Percentiles rank a stretch among this genome's conserved stretches.
Conservation (phyloP, 2,329 filamentous ascomycete genomes). For the Epichloe hybrida region DNA sequence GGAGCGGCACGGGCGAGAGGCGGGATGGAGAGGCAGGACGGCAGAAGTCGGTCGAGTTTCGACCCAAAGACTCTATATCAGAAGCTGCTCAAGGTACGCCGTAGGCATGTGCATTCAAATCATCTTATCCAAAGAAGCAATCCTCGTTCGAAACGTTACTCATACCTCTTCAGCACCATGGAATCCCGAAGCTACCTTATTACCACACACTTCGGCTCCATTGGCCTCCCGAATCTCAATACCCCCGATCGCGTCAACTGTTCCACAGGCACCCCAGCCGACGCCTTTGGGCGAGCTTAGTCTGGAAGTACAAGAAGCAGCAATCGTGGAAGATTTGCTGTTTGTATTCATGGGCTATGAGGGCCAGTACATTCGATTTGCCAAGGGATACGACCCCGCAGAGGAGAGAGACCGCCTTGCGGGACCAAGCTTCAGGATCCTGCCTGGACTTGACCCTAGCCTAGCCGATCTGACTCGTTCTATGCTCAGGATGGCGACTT, state of each 20-base stretch:
- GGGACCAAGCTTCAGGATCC: slow-evolving; percentile 68
- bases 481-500: slow-evolving; percentile 88
- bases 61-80: slow-evolving; percentile 28
- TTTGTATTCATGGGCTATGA: slow-evolving; percentile 98
- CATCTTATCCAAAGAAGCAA: background rate
- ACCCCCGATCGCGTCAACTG: slow-evolving; percentile 63
- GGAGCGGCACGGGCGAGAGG: slow-evolving; percentile 24
- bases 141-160: background rate
- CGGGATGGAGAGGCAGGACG: slow-evolving; percentile 23
- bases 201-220: slow-evolving; percentile 55
- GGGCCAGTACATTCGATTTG: slow-evolving; percentile 90
- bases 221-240: slow-evolving; percentile 51
- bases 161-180: slow-evolving; percentile 37
- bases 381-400: slow-evolving; percentile 65
- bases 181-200: slow-evolving; percentile 66
- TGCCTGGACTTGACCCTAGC: slow-evolving; percentile 79
- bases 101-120: background rate
- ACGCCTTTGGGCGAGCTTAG: slow-evolving; percentile 60
- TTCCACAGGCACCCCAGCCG: slow-evolving; percentile 55
- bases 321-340: slow-evolving; percentile 77
- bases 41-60: slow-evolving; percentile 31
- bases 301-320: slow-evolving; percentile 71
- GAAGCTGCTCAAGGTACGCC: slow-evolving; percentile 37
- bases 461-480: slow-evolving; percentile 73
- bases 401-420: slow-evolving; percentile 78